Base-by-base conservation (phyloP, 768 basidiomycete species). In the Hericium rajendrae region DNA sequence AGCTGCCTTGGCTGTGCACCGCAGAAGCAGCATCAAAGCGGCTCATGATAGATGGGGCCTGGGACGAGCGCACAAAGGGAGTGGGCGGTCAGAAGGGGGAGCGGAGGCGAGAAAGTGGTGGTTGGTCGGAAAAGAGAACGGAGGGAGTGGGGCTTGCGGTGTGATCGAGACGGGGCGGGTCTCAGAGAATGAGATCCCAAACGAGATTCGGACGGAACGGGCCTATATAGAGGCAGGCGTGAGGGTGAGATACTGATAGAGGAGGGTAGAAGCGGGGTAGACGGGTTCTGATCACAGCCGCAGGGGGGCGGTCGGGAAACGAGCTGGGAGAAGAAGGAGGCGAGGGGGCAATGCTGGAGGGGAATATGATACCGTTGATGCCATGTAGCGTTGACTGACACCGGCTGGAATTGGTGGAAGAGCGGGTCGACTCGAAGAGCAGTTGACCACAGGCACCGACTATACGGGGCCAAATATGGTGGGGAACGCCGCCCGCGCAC, bases 121-220 rank as follows among this genome's bases (percentile, higher is more conserved):
- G 26, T 15, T 15, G 49, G 26, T 15, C 6, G 24, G n/a, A 32
- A 32, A 32, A 32, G 32, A 32, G 32, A 32, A 1, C 6, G 49
- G 15, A 32, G 49, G 15, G 18, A 53, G 20, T 38, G 59, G 56
- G 59, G 60, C 60, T 55, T 57, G 60, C 60, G 60, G 60, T 54
- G 60, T 60, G 59, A 61, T 60, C 60, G 60, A 55, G 57, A 55
- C 48, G 26, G 60, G 40, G 55, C 60, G 49, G 60, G 53, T 60
- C 39, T 59, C 60, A 58, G 32, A 32, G 32, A 32, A 58, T 51
- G 15, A 51, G 49, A 51, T 51, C 49, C 20, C 26, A 51, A 24
- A 51, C 49, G 32, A 32, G 32, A 32, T 32, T 32, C 32, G 15
- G 49, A 51, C 15, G 22, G 22, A 26, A 51, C 49, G 28, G 49